These are phyloP conservation scores for Penicillium coffeae DNA, from an alignment of 495 filamentous ascomycete genomes.

Conservation along the genomic window DNA sequence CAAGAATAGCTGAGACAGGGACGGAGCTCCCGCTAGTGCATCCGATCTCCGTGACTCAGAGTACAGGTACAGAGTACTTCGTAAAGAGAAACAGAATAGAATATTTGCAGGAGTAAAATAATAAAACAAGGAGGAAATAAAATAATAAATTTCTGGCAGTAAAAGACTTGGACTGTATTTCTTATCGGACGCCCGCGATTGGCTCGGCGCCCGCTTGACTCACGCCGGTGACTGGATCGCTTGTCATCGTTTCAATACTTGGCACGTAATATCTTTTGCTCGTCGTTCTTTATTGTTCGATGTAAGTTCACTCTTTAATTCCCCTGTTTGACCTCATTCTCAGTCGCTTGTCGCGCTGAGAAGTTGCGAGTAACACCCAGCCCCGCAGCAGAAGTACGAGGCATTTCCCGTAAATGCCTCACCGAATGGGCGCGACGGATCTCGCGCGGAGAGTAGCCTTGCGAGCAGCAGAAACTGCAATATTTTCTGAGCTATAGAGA, in stretches of 20 bases:
- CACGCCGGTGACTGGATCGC: conserved; percentile 33
- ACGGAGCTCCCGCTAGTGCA: background rate
- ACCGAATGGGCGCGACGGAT: conserved; percentile 14
- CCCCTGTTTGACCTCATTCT: no score
- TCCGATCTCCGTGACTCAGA: no score
- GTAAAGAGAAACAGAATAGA: background rate
- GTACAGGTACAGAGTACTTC: no score
- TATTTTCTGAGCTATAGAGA: no score
- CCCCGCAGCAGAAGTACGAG: background rate
- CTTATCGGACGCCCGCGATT: conserved; percentile 36
- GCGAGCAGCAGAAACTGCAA: no score
- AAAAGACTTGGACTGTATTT: conserved; percentile 9
- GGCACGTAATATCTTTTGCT: conserved; percentile 2
- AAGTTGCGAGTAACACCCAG: no score
- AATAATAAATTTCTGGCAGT: no score
- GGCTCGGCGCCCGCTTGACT: conserved; percentile 27
- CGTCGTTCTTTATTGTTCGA: no score
- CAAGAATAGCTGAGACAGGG: conserved; percentile 11
- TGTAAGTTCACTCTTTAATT: no score
- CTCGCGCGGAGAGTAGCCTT: no score
- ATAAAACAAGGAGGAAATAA: no score
- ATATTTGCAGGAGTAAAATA: background rate
- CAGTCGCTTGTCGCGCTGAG: no score
- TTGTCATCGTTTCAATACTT: conserved; percentile 4
- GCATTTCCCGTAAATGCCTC: conserved; percentile 16